These are phyloP conservation scores for Boletus subparvulus DNA, from an alignment of 768 basidiomycete genomes.

Conservation along the genomic window DNA sequence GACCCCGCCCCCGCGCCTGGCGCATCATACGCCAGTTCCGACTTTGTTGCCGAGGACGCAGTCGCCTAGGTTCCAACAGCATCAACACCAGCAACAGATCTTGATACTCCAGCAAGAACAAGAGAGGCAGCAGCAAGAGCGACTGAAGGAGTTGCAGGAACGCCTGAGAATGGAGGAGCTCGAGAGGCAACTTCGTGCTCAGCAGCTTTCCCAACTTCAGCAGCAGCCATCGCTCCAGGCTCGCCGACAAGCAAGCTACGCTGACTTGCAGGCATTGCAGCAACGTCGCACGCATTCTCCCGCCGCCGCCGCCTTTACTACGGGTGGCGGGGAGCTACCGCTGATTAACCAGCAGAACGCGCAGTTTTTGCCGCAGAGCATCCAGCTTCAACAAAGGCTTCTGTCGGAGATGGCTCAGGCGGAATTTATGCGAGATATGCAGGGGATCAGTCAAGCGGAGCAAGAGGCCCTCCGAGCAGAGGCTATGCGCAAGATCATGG, in stretches of 20 bases:
- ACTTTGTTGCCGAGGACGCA: conserved; percentile 54
- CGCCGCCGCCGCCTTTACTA: conserved; percentile 35
- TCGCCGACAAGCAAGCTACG: conserved; percentile 41
- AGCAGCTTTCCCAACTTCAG: conserved; percentile 49
- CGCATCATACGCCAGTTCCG: conserved; percentile 32
- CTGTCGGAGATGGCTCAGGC: conserved; percentile 75
- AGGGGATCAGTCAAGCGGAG: conserved; percentile 55
- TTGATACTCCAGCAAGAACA: conserved; percentile 68
- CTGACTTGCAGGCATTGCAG: conserved; percentile 48
- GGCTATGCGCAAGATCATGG: conserved; percentile 87
- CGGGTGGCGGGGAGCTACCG: conserved; percentile 32
- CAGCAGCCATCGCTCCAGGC: conserved; percentile 41
- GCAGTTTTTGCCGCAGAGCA: conserved; percentile 57
- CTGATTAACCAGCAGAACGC: conserved; percentile 51
- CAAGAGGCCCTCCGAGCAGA: conserved; percentile 73
- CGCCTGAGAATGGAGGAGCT: conserved; percentile 64
- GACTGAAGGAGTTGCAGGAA: conserved; percentile 60
- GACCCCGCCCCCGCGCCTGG: conserved; percentile 74
- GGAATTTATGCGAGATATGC: conserved; percentile 65
- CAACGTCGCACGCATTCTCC: conserved; percentile 55
- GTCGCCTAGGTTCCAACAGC: conserved; percentile 76
- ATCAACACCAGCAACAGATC: conserved; percentile 72
- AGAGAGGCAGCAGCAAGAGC: conserved; percentile 55
- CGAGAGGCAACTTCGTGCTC: conserved; percentile 59
- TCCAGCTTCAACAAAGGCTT: conserved; percentile 72